Base-by-base conservation (phyloP, 1,284 basidiomycete species). In the Fomitopsis betulina region DNA sequence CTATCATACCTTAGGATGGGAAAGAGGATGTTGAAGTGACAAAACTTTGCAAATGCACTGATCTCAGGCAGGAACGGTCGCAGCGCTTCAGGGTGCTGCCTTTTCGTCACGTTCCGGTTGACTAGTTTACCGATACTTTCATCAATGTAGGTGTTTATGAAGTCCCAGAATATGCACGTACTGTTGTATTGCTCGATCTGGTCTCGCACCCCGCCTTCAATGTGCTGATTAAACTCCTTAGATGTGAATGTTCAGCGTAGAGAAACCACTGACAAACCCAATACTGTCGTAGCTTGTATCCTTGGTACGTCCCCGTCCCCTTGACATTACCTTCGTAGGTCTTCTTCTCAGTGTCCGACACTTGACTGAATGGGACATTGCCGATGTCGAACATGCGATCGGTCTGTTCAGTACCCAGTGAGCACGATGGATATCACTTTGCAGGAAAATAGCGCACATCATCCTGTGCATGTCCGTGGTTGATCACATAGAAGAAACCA, bases 401-500 rank as follows among this genome's bases (percentile, higher is more conserved):
- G 13, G 75, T 81, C 69, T 69, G 25, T 9, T 10, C 13, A 10
- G 35, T 37, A 13, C 15, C 15, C 7, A 3, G 17, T 33, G 4
- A 21, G 19, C 33, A 50, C 21, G 38, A 13, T 23, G 21, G 3
- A n/a, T 6, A 15, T 45, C 3, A 21, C 7, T 27, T 13, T n/a
- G 50, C 17, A 9, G 17, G 10, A 6, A 38, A 12, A 58, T 62
- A 6, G 23, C 47, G 54, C 58, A 76, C 84, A 71, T 82, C 73
- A n/a, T 72, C 70, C 39, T 72, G 68, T 0, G 71, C 73, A 50
- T 80, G 79, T 5, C 84, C 84, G 62, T 87, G 85, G 58, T 85
- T 84, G 54, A 84, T 65, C 27, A 82, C 76, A 62, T 84, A 87
- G 72, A 86, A 84, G 68, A 86, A 90, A 6, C 83, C 86, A 50